Evolutionary conservation across 495 filamentous ascomycete species (phyloP).

Genomic region (Xylaria curta): DNA sequence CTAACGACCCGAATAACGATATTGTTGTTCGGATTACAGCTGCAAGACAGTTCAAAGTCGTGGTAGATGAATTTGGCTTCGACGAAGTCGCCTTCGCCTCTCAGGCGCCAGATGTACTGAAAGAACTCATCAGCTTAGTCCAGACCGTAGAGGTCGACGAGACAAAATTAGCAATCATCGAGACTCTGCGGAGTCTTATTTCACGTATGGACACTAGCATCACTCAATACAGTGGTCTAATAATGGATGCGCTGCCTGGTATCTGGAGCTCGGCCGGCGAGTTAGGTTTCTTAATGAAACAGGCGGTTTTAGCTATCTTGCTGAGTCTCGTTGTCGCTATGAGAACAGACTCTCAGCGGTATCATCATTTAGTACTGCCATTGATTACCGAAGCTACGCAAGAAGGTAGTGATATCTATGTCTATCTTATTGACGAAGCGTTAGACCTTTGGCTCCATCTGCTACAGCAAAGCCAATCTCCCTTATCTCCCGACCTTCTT

Average conservation of each 20-base stretch:
- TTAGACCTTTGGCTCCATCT: constrained; percentile 86
- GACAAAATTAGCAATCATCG: constrained; percentile 83
- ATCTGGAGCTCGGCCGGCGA: constrained; percentile 84
- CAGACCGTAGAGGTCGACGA: constrained; percentile 83
- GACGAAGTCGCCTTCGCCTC: constrained; percentile 70
- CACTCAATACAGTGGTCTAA: constrained; percentile 74
- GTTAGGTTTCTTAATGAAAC: constrained; percentile 85
- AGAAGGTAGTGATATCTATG: constrained; percentile 74
- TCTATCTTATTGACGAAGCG: constrained; percentile 91
- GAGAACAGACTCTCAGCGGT: constrained; percentile 71
- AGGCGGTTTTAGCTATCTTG: constrained; percentile 84
- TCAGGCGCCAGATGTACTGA: constrained; percentile 72
- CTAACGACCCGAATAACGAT: constrained; percentile 80
- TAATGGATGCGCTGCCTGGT: constrained; percentile 78
- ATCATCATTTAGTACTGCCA: constrained; percentile 66
- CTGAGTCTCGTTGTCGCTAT: constrained; percentile 79
- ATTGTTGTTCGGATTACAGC: constrained; percentile 91
- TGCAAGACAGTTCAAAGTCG: constrained; percentile 77
- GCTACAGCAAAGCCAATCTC: constrained; percentile 70
- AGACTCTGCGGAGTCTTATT: constrained; percentile 81
- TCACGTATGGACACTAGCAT: constrained; percentile 78
- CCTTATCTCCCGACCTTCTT: constrained; percentile 69
- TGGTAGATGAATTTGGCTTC: constrained; percentile 88
- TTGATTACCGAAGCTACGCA: constrained; percentile 80
- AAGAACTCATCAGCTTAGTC: constrained; percentile 73